These are phyloP conservation scores for Rhodotorula graminis DNA, from an alignment of 768 basidiomycete genomes.

Conservation along the genomic window DNA sequence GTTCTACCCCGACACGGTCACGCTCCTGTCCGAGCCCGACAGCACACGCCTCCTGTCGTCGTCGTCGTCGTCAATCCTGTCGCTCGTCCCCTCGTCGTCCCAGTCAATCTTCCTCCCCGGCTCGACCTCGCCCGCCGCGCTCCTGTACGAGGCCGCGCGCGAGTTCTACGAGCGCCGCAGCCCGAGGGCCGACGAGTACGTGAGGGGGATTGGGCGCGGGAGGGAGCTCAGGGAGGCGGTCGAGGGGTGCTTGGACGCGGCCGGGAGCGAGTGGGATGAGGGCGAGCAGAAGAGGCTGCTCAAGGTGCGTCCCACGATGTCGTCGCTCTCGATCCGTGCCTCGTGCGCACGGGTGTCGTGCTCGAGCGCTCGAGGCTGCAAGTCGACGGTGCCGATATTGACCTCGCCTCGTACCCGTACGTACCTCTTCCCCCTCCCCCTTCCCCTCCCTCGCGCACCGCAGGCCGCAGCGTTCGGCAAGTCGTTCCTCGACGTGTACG, in stretches of 20 bases:
- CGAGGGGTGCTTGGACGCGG: conserved; percentile 87
- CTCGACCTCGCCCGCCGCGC: conserved; percentile 83
- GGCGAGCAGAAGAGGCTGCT: conserved; percentile 82
- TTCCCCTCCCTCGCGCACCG: neutral
- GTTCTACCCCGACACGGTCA: conserved; percentile 67
- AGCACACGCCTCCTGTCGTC: conserved; percentile 76
- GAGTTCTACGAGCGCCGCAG: conserved; percentile 69
- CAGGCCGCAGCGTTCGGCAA: conserved; percentile 97
- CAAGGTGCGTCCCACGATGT: conserved; percentile 53
- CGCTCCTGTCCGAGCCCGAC: conserved; percentile 79
- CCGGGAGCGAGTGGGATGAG: conserved; percentile 84
- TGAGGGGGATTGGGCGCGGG: conserved; percentile 66
- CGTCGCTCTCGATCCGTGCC: no score
- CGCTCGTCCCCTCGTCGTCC: conserved; percentile 89
- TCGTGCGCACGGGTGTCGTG: no score
- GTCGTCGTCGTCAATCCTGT: conserved; percentile 77
- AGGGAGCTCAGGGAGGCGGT: conserved; percentile 81
- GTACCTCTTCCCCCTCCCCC: no score
- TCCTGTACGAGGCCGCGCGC: conserved; percentile 86
- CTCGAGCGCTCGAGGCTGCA: no score
- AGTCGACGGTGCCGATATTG: no score
- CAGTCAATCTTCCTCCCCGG: conserved; percentile 85
- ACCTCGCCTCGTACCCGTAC: no score
- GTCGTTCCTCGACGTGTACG: conserved; percentile 85
- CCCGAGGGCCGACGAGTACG: conserved; percentile 87